Conservation (phyloP, 495 filamentous ascomycete species). For the Aspergillus wentii region DNA sequence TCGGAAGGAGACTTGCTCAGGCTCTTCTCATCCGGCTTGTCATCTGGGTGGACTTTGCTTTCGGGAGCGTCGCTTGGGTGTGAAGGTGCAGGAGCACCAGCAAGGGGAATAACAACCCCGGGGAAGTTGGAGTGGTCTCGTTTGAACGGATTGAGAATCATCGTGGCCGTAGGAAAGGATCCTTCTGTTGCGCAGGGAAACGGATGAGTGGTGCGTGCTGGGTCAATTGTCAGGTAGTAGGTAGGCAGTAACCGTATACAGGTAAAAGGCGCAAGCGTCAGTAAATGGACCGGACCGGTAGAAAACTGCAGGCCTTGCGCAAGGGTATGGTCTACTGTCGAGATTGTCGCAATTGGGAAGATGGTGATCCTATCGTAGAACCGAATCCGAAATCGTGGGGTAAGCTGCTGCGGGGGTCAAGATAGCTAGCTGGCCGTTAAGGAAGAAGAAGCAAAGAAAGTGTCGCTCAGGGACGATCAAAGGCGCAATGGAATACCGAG, state of each 20-base stretch:
- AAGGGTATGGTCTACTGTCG: background rate
- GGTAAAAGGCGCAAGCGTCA: too few relatives aligned
- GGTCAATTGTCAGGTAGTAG: conserved; percentile 2
- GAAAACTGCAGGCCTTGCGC: conserved; percentile 2
- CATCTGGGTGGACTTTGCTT: conserved; percentile 20
- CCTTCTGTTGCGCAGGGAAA: conserved; percentile 20
- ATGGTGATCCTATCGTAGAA: background rate
- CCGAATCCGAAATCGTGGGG: too few relatives aligned
- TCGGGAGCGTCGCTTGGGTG: conserved; percentile 15
- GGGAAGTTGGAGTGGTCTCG: conserved; percentile 44
- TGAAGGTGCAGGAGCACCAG: conserved; percentile 31
- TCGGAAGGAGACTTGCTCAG: conserved; percentile 25
- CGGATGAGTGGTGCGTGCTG: background rate
- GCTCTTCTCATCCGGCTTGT: conserved; percentile 20
- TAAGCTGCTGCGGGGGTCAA: too few relatives aligned
- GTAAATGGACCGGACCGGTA: background rate
- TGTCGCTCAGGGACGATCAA: conserved; percentile 6
- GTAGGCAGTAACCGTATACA: background rate
- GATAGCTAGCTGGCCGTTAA: too few relatives aligned
- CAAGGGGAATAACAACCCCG: conserved; percentile 48
- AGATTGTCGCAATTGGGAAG: conserved; percentile 4
- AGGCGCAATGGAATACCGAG: conserved; percentile 11
- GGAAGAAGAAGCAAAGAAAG: background rate
- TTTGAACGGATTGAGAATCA: conserved; percentile 46
- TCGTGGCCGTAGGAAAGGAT: conserved; percentile 9